Evolutionary conservation across 805 yeast genomes (phyloP).

Genomic region (Zygosaccharomyces bisporus): DNA sequence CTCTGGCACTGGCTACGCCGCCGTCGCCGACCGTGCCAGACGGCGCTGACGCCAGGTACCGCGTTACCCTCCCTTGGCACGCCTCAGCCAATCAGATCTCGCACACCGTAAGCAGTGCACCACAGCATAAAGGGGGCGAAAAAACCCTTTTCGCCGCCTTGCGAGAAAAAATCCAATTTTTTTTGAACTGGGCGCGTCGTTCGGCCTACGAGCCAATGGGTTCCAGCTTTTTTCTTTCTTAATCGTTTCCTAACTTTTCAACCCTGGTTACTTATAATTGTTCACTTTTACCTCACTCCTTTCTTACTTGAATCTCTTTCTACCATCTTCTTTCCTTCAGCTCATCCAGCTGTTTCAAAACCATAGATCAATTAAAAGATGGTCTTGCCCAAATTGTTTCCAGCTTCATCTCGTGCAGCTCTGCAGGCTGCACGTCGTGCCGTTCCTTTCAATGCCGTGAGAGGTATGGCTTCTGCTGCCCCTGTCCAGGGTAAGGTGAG

Average conservation of each 20-base stretch:
- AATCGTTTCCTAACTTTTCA: too few relatives aligned
- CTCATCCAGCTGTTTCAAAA: conserved; percentile 3
- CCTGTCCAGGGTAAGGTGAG: conserved; percentile 83
- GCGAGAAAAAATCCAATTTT: not conserved
- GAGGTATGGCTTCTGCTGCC: conserved; percentile 42
- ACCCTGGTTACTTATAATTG: not conserved
- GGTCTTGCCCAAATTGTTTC: conserved; percentile 21
- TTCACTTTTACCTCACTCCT: not conserved
- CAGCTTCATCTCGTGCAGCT: conserved; percentile 76
- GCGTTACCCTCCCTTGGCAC: conserved; percentile 4
- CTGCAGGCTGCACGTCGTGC: conserved; percentile 85
- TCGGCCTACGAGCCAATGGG: conserved; percentile 3
- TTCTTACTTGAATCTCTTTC: too few relatives aligned
- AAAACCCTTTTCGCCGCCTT: not conserved
- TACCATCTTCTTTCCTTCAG: conserved; percentile 1
- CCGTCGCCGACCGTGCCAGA: not conserved
- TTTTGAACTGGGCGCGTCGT: conserved; percentile 3
- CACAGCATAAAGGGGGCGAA: conserved; percentile 2
- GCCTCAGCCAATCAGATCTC: conserved; percentile 7
- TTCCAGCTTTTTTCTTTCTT: not conserved
- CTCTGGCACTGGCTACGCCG: too few relatives aligned
- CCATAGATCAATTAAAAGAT: conserved; percentile 1
- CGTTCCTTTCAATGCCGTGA: conserved; percentile 46
- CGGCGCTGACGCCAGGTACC: conserved; percentile 1
- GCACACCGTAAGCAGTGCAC: not conserved